Percentiles rank a stretch among this genome's conserved stretches.
These are phyloP conservation scores for Leptomonas pyrrhocoris DNA, from an alignment of 208 protist species.

Conservation along the genomic window DNA sequence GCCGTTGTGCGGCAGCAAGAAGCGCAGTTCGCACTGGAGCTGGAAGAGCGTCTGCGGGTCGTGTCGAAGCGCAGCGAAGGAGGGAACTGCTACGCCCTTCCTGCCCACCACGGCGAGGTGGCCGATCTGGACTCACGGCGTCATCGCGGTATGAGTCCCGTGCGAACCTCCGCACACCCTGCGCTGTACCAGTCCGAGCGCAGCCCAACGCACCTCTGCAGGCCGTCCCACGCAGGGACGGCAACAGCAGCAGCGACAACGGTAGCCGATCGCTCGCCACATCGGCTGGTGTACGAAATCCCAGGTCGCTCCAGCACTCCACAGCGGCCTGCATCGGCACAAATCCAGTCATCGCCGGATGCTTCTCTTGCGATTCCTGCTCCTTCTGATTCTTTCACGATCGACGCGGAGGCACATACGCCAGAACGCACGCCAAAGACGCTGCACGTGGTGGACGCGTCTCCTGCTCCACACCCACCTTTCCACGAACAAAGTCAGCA, in stretches of 20 bases:
- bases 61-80: not conserved
- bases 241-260: not conserved
- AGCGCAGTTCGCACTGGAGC: constrained; percentile 8
- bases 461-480: not conserved
- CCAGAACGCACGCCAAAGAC: not conserved
- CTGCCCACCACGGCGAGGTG: too few species aligned
- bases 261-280: not conserved
- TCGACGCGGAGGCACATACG: not conserved
- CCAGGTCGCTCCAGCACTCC: not conserved
- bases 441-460: not conserved
- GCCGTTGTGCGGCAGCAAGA: constrained; percentile 33
- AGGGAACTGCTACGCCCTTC: too few species aligned
- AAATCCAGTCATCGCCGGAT: not conserved
- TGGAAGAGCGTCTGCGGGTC: constrained; percentile 5
- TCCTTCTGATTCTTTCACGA: too few species aligned
- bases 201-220: not conserved
- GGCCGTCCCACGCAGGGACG: not conserved
- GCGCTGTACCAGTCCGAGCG: not conserved
- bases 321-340: not conserved
- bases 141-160: constrained; percentile 12
- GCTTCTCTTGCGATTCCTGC: not conserved
- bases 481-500: not conserved
- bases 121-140: not conserved
- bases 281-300: constrained; percentile 12
- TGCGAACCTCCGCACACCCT: not conserved